These are phyloP conservation scores for Fusarium metavorans DNA, from an alignment of 2,329 filamentous ascomycete species.

Conservation along the genomic window DNA sequence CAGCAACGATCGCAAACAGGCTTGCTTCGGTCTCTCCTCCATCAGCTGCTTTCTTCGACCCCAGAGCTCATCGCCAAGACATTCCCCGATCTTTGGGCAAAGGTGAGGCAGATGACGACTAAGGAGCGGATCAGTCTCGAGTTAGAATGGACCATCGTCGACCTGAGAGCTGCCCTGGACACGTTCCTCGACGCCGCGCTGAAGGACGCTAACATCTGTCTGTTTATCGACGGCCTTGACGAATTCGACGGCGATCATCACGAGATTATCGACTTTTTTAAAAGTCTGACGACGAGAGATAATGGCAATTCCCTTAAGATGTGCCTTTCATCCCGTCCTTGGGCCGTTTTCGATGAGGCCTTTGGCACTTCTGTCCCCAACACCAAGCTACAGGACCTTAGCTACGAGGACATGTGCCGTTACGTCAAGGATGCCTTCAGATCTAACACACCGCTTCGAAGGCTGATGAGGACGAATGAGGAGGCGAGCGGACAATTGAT, in stretches of 20 bases:
- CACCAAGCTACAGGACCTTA: constrained; percentile 44
- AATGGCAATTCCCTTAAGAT: constrained; percentile 43
- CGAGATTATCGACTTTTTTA: constrained; percentile 46
- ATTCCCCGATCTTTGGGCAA: constrained; percentile 48
- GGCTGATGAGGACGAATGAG: constrained; percentile 16
- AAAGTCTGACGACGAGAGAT: constrained; percentile 27
- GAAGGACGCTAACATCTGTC: constrained; percentile 40
- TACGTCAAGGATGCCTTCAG: constrained; percentile 42
- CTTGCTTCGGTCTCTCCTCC: constrained; percentile 51
- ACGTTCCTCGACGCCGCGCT: constrained; percentile 38
- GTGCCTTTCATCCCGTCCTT: constrained; percentile 50
- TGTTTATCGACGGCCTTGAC: constrained; percentile 50
- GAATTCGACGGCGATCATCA: constrained; percentile 50
- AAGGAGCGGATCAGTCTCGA: constrained; percentile 47
- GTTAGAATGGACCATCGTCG: constrained; percentile 47
- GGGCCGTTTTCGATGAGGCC: constrained; percentile 43
- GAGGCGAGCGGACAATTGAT: constrained; percentile 21
- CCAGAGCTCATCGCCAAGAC: constrained; percentile 39
- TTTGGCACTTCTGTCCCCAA: constrained; percentile 44
- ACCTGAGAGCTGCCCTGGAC: constrained; percentile 45
- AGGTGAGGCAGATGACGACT: constrained; percentile 43
- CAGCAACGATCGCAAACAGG: constrained; percentile 54
- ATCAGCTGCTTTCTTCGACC: constrained; percentile 48
- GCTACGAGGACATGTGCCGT: constrained; percentile 41
- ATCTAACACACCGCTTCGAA: constrained; percentile 22